A percentile compares a stretch with the other conserved stretches of the same genome.
phyloP scores from a whole-genome alignment of 2,329 filamentous ascomycete species.

The Metarhizium humberi region DNA sequence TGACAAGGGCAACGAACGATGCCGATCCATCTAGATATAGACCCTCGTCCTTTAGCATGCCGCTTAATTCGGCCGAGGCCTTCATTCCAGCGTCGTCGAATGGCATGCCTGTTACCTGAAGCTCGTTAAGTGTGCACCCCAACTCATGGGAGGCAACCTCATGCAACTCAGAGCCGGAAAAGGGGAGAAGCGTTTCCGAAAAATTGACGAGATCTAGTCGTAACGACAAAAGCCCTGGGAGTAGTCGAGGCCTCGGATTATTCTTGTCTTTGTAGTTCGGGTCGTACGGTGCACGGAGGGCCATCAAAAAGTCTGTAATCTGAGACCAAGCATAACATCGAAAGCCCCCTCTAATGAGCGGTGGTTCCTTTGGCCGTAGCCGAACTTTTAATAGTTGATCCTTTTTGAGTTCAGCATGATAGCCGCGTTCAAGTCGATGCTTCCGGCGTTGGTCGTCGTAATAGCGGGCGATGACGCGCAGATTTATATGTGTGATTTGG shows the following conservation, averaged over 20 bases:
- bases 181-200: conserved; percentile 33
- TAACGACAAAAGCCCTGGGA: conserved; percentile 37
- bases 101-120: conserved; percentile 43
- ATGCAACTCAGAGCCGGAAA: conserved; percentile 38
- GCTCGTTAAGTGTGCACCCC: conserved; percentile 42
- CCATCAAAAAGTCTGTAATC: conserved; percentile 41
- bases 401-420: conserved; percentile 34
- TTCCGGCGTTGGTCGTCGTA: conserved; percentile 41
- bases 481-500: conserved; percentile 34
- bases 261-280: conserved; percentile 26
- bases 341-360: conserved; percentile 40
- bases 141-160: conserved; percentile 44
- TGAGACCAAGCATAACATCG: conserved; percentile 46
- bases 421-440: conserved; percentile 30
- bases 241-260: conserved; percentile 29
- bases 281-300: conserved; percentile 40
- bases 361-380: conserved; percentile 33
- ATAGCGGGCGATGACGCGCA: conserved; percentile 46
- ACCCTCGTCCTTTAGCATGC: conserved; percentile 44
- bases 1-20: conserved; percentile 31
- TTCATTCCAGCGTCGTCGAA: conserved; percentile 38
- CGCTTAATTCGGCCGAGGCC: conserved; percentile 36
- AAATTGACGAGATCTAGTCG: conserved; percentile 49
- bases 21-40: conserved; percentile 38
- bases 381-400: conserved; percentile 32